Conservation (phyloP, 108 stramenopile genomes). For the Nannochloropsis granulata region DNA sequence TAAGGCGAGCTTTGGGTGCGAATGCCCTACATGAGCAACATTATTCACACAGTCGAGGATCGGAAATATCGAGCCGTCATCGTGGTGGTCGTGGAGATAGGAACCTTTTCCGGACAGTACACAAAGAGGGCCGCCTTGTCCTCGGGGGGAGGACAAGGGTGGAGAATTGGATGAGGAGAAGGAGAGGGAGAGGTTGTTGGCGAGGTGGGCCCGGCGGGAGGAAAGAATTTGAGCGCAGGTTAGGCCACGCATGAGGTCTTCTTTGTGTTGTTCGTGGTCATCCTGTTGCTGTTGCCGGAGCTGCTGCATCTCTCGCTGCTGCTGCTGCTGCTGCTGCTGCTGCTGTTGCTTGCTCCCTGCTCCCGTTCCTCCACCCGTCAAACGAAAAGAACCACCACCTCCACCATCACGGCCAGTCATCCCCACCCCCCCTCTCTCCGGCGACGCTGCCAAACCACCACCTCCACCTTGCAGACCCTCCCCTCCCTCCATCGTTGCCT, state of each 20-base stretch:
- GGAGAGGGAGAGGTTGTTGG: background rate
- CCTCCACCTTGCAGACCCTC: background rate
- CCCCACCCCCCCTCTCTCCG: no score
- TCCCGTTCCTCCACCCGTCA: background rate
- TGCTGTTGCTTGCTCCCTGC: background rate
- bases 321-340: background rate
- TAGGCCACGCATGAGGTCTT: background rate
- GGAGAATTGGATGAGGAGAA: background rate
- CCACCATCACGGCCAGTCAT: no score
- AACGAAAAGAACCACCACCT: background rate
- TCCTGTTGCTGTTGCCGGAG: background rate
- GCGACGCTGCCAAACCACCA: background rate
- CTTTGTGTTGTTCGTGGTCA: background rate
- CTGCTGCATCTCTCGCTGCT: background rate
- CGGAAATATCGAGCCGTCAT: conserved; percentile 1
- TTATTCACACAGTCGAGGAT: conserved; percentile 82
- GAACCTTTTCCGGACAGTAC: background rate
- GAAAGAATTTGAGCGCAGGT: background rate
- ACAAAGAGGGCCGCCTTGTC: background rate
- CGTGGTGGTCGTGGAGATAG: conserved; percentile 6
- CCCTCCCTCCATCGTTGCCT: background rate
- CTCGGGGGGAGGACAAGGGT: no score
- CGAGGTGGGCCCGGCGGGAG: background rate
- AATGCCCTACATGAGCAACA: conserved; percentile 70
- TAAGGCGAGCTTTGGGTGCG: conserved; percentile 50